phyloP scores from a whole-genome alignment of 257 asterid genomes.

The Solanum rostratum region DNA sequence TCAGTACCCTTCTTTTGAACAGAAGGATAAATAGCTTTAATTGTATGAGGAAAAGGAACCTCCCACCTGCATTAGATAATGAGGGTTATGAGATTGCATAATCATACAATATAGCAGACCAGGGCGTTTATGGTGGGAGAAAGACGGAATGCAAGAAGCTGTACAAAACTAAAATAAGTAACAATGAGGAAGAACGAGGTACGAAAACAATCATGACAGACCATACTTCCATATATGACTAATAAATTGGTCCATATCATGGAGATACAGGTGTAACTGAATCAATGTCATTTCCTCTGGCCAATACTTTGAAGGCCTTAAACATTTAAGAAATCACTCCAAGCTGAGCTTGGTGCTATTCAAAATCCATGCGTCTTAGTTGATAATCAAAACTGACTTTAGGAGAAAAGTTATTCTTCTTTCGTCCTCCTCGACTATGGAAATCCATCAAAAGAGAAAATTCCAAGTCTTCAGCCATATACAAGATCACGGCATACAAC shows the following conservation, averaged over 20 bases:
- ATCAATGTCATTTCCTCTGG: neutral
- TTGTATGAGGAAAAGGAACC: conserved; percentile 72
- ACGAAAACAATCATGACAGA: neutral
- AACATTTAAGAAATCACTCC: neutral
- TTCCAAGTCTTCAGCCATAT: neutral
- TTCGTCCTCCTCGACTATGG: neutral
- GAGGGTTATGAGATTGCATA: conserved; percentile 4
- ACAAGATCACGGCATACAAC: neutral
- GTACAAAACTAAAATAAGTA: conserved; percentile 3
- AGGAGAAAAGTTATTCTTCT: neutral
- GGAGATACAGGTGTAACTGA: neutral
- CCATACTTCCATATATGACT: neutral
- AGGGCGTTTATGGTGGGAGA: neutral
- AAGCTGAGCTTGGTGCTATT: neutral
- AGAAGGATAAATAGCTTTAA: conserved; percentile 48
- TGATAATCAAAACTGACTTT: neutral
- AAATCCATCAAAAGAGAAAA: neutral
- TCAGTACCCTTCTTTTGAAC: conserved; percentile 43
- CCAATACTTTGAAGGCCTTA: neutral
- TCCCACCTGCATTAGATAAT: conserved; percentile 69
- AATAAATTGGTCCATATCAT: neutral
- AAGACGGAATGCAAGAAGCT: neutral
- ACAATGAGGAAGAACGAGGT: neutral
- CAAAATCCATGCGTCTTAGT: neutral
- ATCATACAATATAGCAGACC: neutral